Conservation (phyloP, 768 basidiomycete genomes). For the Cyclocybe aegerita region DNA sequence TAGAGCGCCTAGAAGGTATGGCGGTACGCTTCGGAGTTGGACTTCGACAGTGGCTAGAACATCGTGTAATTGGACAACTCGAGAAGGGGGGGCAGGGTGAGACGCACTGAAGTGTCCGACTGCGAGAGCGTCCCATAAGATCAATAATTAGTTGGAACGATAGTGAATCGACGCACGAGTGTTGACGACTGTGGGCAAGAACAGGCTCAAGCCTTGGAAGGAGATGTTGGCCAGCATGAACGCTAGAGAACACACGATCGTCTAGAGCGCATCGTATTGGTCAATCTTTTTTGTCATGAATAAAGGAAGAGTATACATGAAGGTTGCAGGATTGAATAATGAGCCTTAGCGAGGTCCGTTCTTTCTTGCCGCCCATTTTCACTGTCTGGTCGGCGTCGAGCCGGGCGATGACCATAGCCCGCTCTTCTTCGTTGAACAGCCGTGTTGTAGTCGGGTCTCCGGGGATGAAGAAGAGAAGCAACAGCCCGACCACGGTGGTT, state of each 20-base stretch:
- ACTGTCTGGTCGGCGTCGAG: constrained; percentile 28
- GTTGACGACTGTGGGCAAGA: constrained; percentile 46
- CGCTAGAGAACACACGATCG: constrained; percentile 26
- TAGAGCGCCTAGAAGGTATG: constrained; percentile 39
- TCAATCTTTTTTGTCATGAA: not conserved
- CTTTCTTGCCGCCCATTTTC: constrained; percentile 26
- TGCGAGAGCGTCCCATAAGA: not conserved
- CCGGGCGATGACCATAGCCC: constrained; percentile 25
- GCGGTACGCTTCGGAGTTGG: constrained; percentile 50
- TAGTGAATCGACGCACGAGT: constrained; percentile 30
- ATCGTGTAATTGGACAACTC: not conserved
- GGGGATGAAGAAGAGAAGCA: constrained; percentile 25
- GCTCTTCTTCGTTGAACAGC: constrained; percentile 26
- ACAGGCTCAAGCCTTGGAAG: constrained; percentile 43
- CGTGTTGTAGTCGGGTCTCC: constrained; percentile 24
- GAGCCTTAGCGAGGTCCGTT: constrained; percentile 24
- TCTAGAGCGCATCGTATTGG: constrained; percentile 17
- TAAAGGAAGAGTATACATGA: constrained; percentile 9
- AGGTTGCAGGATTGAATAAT: constrained; percentile 24
- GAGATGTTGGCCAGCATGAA: constrained; percentile 37
- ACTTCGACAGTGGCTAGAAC: constrained; percentile 39
- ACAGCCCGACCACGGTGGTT: constrained; percentile 22
- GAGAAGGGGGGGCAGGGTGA: not conserved
- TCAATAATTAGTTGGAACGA: not conserved
- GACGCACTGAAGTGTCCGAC: constrained; percentile 35